These are phyloP conservation scores for Polysphondylium violaceum DNA, from an alignment of 78 protist genomes.

Conservation along the genomic window DNA sequence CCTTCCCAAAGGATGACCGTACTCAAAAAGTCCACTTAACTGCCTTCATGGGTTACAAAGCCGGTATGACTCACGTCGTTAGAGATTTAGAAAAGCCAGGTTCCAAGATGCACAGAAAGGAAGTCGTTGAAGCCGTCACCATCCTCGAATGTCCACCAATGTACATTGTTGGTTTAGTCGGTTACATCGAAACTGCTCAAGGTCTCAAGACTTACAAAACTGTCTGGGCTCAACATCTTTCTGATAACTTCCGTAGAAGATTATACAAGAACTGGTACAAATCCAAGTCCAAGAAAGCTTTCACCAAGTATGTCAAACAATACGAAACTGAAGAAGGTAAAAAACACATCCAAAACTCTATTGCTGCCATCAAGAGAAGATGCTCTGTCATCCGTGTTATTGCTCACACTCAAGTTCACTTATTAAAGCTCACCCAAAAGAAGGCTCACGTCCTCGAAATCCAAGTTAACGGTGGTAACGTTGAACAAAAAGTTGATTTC, in stretches of 20 bases:
- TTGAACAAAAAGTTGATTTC: constrained; percentile 97
- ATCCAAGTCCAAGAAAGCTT: constrained; percentile 96
- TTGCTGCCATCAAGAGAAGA: constrained; percentile 96
- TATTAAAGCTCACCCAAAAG: constrained; percentile 94
- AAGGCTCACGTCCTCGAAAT: constrained; percentile 99
- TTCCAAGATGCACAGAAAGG: constrained; percentile 98
- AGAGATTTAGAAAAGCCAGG: constrained; percentile 98
- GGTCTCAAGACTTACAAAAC: constrained; percentile 99
- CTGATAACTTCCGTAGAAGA: constrained; percentile 84
- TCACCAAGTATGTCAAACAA: constrained; percentile 95
- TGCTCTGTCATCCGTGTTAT: constrained; percentile 98
- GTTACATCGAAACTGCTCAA: constrained; percentile 98
- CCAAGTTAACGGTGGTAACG: constrained; percentile 99
- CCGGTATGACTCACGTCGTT: constrained; percentile 99
- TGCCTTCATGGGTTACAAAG: constrained; percentile 99
- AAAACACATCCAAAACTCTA: constrained; percentile 82
- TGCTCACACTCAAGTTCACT: constrained; percentile 98
- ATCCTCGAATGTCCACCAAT: constrained; percentile 99
- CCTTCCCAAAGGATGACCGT: constrained; percentile 99
- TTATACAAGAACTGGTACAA: constrained; percentile 99
- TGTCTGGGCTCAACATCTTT: constrained; percentile 98
- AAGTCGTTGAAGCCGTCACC: constrained; percentile 99
- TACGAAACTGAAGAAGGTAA: constrained; percentile 79
- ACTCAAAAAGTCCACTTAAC: constrained; percentile 97
- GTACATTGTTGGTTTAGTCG: constrained; percentile 99